phyloP scores from a whole-genome alignment of 768 basidiomycete genomes.

The Cubamyces lactineus region DNA sequence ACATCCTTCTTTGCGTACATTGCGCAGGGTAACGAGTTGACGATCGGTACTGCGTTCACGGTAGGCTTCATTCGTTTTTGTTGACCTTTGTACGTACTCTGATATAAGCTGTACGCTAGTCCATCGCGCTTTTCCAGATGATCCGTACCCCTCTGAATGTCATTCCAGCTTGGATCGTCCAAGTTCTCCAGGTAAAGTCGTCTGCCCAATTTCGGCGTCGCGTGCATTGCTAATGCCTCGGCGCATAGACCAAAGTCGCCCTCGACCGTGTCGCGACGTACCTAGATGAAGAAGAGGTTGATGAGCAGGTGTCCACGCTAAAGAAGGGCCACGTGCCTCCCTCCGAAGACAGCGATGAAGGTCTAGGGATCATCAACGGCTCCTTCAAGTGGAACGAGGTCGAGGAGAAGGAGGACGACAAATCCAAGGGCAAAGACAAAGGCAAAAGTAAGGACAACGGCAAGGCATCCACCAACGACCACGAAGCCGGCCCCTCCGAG shows the following conservation, averaged over 20 bases:
- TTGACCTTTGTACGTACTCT: not conserved
- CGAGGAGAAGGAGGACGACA: conserved; percentile 37
- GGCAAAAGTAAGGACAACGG: conserved; percentile 24
- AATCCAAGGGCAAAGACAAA: conserved; percentile 30
- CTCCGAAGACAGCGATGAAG: conserved; percentile 33
- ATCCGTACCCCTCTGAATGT: conserved; percentile 77
- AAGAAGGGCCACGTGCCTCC: conserved; percentile 42
- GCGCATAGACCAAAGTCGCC: conserved; percentile 52
- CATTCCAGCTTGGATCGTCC: conserved; percentile 80
- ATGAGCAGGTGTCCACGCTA: conserved; percentile 59
- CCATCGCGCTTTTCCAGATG: conserved; percentile 87
- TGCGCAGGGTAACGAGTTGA: conserved; percentile 71
- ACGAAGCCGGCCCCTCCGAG: conserved; percentile 7
- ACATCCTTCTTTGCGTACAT: conserved; percentile 79
- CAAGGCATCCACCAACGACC: not conserved
- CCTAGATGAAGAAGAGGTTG: conserved; percentile 64
- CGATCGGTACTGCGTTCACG: conserved; percentile 83
- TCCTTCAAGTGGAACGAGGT: conserved; percentile 62
- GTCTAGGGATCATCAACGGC: conserved; percentile 55
- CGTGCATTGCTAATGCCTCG: not conserved
- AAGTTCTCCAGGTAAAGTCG: conserved; percentile 58
- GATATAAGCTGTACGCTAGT: conserved; percentile 35
- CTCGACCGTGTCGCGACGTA: conserved; percentile 63
- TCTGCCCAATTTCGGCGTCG: not conserved
- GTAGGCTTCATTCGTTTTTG: conserved; percentile 42